Conservation (phyloP, 495 filamentous ascomycete genomes). For the Hypoxylon cercidicola region DNA sequence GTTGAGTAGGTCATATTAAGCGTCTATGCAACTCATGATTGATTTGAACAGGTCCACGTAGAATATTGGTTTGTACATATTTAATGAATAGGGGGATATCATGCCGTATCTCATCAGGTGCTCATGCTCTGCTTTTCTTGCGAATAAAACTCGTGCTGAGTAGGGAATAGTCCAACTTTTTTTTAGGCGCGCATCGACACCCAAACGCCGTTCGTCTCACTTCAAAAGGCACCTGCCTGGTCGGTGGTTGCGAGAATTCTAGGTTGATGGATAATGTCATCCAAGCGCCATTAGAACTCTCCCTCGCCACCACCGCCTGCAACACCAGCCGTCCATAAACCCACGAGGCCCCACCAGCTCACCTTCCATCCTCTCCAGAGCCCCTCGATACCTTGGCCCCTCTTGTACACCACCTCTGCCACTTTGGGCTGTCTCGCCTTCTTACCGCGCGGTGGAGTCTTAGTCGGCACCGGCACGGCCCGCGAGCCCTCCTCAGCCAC, state of each 20-base stretch:
- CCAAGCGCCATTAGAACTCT: slow-evolving; percentile 50
- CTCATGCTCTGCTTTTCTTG: slow-evolving; percentile 28
- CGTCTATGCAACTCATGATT: slow-evolving; percentile 20
- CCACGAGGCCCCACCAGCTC: slow-evolving; percentile 93
- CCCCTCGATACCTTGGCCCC: slow-evolving; percentile 84
- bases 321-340: slow-evolving; percentile 72
- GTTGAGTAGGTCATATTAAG: slow-evolving; percentile 29
- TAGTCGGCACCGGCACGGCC: slow-evolving; percentile 48
- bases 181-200: slow-evolving; percentile 13
- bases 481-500: slow-evolving; percentile 80
- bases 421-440: slow-evolving; percentile 51
- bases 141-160: slow-evolving; percentile 23
- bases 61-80: slow-evolving; percentile 35
- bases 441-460: slow-evolving; percentile 39
- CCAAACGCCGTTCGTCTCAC: slow-evolving; percentile 26
- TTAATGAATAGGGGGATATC: slow-evolving; percentile 46
- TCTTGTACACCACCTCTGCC: slow-evolving; percentile 61
- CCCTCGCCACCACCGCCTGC: slow-evolving; percentile 59
- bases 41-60: slow-evolving; percentile 6
- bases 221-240: background rate
- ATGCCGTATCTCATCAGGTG: slow-evolving; percentile 47
- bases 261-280: background rate
- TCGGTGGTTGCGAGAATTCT: background rate
- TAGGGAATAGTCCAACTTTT: slow-evolving; percentile 28
- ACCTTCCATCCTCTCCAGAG: slow-evolving; percentile 95